Percentiles rank a stretch among this genome's conserved stretches.
Conservation (phyloP, 1,284 basidiomycete genomes). For the Trichosporon asahii region DNA sequence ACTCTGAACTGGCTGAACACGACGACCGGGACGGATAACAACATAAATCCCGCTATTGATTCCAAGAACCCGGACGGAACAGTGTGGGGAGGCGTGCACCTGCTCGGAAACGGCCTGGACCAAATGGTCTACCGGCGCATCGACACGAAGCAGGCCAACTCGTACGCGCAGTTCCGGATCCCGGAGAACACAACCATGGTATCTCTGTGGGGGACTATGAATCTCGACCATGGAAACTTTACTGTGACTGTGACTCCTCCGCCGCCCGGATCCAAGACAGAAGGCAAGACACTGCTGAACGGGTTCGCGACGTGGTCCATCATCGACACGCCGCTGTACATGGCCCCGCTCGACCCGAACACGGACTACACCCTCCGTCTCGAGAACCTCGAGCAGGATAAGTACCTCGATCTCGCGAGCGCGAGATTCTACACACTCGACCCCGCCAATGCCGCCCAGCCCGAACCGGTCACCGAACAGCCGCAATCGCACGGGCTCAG, state of each 20-base stretch:
- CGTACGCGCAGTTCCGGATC: background rate
- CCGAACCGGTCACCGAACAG: background rate
- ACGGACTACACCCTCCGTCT: background rate
- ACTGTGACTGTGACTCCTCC: background rate
- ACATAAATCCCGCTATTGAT: slow-evolving; percentile 1
- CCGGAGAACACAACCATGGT: background rate
- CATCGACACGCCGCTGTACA: background rate
- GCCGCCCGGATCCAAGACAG: background rate
- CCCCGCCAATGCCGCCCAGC: background rate
- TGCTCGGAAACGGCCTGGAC: background rate
- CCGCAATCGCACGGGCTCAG: background rate
- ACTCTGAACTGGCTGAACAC: background rate
- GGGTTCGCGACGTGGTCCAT: background rate
- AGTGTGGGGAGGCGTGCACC: background rate
- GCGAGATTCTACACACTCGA: slow-evolving; percentile 5
- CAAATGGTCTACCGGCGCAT: slow-evolving; percentile 1
- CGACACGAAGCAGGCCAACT: background rate
- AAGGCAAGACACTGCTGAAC: background rate
- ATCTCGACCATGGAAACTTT: slow-evolving; percentile 4
- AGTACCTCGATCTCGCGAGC: background rate
- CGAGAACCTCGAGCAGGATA: background rate
- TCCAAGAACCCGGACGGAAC: background rate
- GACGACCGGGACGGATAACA: background rate
- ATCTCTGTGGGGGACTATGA: background rate
- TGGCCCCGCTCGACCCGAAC: background rate